These are phyloP conservation scores for Diutina rugosa DNA, from an alignment of 1,139 yeast genomes.

Conservation along the genomic window DNA sequence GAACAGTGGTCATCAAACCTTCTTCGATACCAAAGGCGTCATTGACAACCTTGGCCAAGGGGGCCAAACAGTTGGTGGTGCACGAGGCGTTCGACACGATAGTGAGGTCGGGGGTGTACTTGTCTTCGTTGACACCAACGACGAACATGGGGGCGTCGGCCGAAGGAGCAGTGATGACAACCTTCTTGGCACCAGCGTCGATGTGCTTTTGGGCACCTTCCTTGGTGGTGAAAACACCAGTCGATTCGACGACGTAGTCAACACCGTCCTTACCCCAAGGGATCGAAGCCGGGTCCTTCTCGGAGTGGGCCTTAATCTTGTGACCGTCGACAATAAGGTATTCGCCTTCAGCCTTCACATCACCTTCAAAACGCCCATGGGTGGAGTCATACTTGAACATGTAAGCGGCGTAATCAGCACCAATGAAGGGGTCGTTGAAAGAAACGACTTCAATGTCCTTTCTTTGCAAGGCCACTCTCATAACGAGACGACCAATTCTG, in stretches of 20 bases:
- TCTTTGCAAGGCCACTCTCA: conserved; percentile 64
- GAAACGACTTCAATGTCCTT: conserved; percentile 67
- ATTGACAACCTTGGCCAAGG: conserved; percentile 73
- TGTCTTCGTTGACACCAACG: conserved; percentile 67
- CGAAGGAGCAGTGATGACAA: conserved; percentile 80
- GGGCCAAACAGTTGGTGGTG: conserved; percentile 87
- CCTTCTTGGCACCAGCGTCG: conserved; percentile 84
- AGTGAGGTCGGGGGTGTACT: conserved; percentile 51
- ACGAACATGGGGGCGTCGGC: conserved; percentile 85
- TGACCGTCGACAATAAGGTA: conserved; percentile 55
- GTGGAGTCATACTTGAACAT: conserved; percentile 85
- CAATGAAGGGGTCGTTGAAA: conserved; percentile 75
- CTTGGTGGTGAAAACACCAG: conserved; percentile 74
- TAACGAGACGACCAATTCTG: conserved; percentile 77
- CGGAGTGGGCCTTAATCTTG: conserved; percentile 57
- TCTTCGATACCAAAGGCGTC: conserved; percentile 73
- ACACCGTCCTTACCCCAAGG: conserved; percentile 78
- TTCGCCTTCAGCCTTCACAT: conserved; percentile 46
- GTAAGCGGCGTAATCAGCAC: conserved; percentile 74
- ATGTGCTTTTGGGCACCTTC: conserved; percentile 75
- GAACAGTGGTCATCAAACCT: conserved; percentile 87
- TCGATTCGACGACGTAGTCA: conserved; percentile 74
- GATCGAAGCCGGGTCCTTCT: conserved; percentile 64
- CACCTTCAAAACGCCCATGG: conserved; percentile 67
- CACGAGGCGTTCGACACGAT: conserved; percentile 81